Evolutionary conservation across 2,329 filamentous ascomycete species (phyloP).

Genomic region (Cucurbitaria berberidis): DNA sequence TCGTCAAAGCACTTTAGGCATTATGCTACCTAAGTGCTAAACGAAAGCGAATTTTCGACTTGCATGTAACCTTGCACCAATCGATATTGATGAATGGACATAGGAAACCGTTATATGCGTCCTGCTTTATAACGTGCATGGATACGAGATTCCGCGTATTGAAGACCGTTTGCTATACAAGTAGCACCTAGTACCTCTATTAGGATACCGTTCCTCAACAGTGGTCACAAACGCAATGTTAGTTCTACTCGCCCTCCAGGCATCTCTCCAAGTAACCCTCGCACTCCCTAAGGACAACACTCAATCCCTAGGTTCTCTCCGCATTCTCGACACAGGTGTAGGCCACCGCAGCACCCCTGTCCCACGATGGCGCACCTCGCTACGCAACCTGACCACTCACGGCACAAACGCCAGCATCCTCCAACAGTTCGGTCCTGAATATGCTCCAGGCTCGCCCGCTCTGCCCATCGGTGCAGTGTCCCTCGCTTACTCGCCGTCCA

Average conservation of each 20-base stretch:
- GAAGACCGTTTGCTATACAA: not conserved
- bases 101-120: not conserved
- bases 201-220: not conserved
- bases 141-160: not conserved
- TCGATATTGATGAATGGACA: not conserved
- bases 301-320: not conserved
- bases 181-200: not conserved
- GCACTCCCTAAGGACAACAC: slow-evolving; percentile 1
- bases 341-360: slow-evolving; percentile 18
- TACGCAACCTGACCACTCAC: slow-evolving; percentile 12
- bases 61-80: not conserved
- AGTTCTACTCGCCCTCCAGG: slow-evolving; percentile 1
- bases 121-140: not conserved
- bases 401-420: slow-evolving; percentile 15
- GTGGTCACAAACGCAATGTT: slow-evolving; percentile 3
- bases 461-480: slow-evolving; percentile 8
- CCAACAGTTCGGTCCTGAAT: slow-evolving; percentile 8
- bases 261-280: not conserved
- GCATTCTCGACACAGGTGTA: slow-evolving; percentile 20
- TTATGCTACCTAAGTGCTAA: not conserved
- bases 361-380: slow-evolving; percentile 18
- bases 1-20: not conserved
- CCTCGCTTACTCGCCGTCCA: slow-evolving; percentile 12
- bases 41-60: not conserved
- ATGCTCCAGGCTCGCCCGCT: not conserved